Evolutionary conservation across 495 filamentous ascomycete genomes (phyloP).

Genomic region (Talaromyces adpressus): DNA sequence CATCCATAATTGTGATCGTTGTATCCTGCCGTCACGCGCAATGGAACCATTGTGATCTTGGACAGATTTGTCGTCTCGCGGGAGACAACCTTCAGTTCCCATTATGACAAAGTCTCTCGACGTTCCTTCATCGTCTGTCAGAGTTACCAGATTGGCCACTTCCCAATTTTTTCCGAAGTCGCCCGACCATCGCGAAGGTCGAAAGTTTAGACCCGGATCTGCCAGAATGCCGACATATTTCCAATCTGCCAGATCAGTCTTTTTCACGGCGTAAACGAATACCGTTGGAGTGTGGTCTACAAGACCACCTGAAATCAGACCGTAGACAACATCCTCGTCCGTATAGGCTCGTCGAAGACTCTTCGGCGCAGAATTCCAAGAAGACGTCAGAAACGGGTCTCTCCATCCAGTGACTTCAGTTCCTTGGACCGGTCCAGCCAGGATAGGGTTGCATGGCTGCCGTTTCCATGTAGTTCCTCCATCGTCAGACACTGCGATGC

Average conservation of each 20-base stretch:
- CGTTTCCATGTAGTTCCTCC: no score
- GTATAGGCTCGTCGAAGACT: no score
- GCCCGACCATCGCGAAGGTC: constrained; percentile 38
- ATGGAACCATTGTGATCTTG: not conserved
- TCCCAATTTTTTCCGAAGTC: constrained; percentile 42
- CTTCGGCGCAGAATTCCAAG: no score
- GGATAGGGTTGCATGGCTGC: no score
- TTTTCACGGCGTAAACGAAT: constrained; percentile 46
- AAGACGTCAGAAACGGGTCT: no score
- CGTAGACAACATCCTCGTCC: no score
- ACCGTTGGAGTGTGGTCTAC: constrained; percentile 32
- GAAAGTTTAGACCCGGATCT: constrained; percentile 35
- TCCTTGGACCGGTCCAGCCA: no score
- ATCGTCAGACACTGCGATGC: no score
- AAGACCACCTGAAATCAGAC: no score
- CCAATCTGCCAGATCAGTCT: constrained; percentile 42
- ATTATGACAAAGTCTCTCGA: constrained; percentile 20
- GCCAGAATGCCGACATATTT: constrained; percentile 42
- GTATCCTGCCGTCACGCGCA: constrained; percentile 16
- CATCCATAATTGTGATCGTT: constrained; percentile 31
- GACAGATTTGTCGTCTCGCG: not conserved
- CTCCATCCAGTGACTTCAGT: no score
- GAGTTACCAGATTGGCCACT: constrained; percentile 43
- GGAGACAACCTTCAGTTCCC: constrained; percentile 38
- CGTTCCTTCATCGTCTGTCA: constrained; percentile 29